phyloP scores from a whole-genome alignment of 148 eudicot genomes.

The Rhododendron simsii region DNA sequence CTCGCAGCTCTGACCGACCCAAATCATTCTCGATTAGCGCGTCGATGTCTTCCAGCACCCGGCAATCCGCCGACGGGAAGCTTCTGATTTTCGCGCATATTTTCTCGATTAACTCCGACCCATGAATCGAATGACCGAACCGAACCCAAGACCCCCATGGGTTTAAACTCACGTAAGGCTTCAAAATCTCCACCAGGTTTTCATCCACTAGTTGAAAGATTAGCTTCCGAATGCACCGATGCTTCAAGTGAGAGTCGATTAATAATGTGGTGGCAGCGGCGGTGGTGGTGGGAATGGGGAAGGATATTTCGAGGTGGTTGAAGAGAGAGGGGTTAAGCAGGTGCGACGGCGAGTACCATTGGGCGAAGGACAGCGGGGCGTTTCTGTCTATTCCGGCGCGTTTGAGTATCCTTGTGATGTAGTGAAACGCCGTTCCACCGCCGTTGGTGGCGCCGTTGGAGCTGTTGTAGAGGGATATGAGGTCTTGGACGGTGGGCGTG shows the following conservation, averaged over 20 bases:
- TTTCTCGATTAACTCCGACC: constrained; percentile 36
- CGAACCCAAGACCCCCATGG: constrained; percentile 9
- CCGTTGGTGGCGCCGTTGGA: constrained; percentile 11
- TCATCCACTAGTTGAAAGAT: constrained; percentile 60
- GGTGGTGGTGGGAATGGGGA: background rate
- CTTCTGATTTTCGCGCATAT: constrained; percentile 38
- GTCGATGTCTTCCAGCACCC: constrained; percentile 75
- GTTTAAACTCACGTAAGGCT: constrained; percentile 25
- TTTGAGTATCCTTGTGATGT: constrained; percentile 57
- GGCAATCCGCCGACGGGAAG: constrained; percentile 49
- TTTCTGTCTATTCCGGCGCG: constrained; percentile 46
- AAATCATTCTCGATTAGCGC: constrained; percentile 55
- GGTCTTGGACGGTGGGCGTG: constrained; percentile 16
- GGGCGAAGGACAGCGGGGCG: constrained; percentile 43
- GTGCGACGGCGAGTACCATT: constrained; percentile 53
- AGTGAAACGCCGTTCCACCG: constrained; percentile 32
- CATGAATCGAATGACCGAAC: constrained; percentile 16
- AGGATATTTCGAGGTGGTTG: constrained; percentile 43
- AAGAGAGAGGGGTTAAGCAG: constrained; percentile 72
- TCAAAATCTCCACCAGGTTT: constrained; percentile 44
- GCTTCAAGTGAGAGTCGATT: constrained; percentile 14
- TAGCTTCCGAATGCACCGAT: constrained; percentile 46
- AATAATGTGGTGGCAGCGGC: background rate
- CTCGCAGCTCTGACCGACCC: constrained; percentile 5
- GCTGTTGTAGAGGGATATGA: constrained; percentile 1